Evolutionary conservation across 2,329 filamentous ascomycete genomes (phyloP).

Genomic region (Eutypella sp.): DNA sequence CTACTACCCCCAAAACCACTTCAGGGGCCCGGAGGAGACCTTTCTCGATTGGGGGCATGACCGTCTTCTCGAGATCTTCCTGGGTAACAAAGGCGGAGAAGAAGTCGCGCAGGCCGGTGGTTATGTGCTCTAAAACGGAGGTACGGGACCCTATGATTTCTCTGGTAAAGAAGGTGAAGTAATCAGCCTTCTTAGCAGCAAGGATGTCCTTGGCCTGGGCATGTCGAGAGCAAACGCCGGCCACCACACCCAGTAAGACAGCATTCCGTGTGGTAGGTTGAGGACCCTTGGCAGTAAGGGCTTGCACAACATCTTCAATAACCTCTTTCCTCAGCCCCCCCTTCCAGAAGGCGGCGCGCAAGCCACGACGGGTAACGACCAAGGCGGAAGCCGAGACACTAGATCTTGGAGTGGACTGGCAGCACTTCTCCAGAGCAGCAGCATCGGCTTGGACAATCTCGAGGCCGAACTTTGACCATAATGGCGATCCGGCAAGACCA

Average conservation of each 20-base stretch:
- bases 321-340: conserved; percentile 54
- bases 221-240: conserved; percentile 77
- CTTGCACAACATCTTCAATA: conserved; percentile 57
- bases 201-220: conserved; percentile 57
- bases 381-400: conserved; percentile 69
- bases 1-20: conserved; percentile 75
- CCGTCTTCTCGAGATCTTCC: conserved; percentile 69
- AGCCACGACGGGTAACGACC: conserved; percentile 70
- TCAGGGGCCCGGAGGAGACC: conserved; percentile 84
- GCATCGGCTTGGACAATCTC: conserved; percentile 67
- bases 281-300: conserved; percentile 63
- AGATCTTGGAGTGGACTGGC: conserved; percentile 58
- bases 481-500: conserved; percentile 54
- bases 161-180: conserved; percentile 77
- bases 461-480: conserved; percentile 60
- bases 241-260: conserved; percentile 76
- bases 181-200: conserved; percentile 61
- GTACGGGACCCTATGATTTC: conserved; percentile 79
- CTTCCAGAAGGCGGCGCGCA: conserved; percentile 67
- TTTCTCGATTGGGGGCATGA: conserved; percentile 83
- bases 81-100: conserved; percentile 68
- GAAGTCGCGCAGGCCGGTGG: conserved; percentile 73
- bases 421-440: conserved; percentile 71
- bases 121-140: conserved; percentile 65
- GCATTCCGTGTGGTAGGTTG: conserved; percentile 66